Percentiles rank a stretch among this genome's conserved stretches.
Conservation (phyloP, 352 stramenopile genomes). For the Peronospora farinosa region DNA sequence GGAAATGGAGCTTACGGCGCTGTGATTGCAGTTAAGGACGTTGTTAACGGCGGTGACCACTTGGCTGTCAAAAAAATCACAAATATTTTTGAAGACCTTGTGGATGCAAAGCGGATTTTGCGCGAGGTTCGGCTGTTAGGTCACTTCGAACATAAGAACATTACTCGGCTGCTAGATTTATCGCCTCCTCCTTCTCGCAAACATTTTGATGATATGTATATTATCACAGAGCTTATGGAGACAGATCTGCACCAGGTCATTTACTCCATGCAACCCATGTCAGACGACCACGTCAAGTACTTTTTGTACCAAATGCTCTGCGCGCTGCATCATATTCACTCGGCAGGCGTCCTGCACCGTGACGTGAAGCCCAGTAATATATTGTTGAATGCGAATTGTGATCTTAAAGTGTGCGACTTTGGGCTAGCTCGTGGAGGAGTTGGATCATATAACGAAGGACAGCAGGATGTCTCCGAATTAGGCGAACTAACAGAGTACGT, state of each 20-base stretch:
- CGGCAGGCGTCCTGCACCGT: slow-evolving; percentile 77
- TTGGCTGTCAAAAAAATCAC: slow-evolving; percentile 94
- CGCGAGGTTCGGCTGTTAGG: slow-evolving; percentile 86
- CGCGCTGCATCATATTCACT: slow-evolving; percentile 91
- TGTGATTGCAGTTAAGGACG: slow-evolving; percentile 83
- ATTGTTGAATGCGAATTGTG: slow-evolving; percentile 72
- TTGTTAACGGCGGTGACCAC: slow-evolving; percentile 39
- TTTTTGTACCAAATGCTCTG: slow-evolving; percentile 83
- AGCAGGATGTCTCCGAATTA: slow-evolving; percentile 5
- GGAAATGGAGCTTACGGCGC: slow-evolving; percentile 85
- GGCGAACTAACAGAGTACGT: slow-evolving; percentile 58
- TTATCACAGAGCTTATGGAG: slow-evolving; percentile 95
- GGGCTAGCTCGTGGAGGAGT: slow-evolving; percentile 58
- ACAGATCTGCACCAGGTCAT: slow-evolving; percentile 95
- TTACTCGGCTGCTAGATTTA: slow-evolving; percentile 90
- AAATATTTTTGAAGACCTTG: slow-evolving; percentile 92
- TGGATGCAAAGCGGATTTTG: slow-evolving; percentile 97
- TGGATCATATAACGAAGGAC: slow-evolving; percentile 12
- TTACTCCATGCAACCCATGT: slow-evolving; percentile 89
- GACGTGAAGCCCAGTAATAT: slow-evolving; percentile 84
- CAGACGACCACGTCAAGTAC: slow-evolving; percentile 83
- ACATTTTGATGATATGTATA: slow-evolving; percentile 94
- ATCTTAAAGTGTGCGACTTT: slow-evolving; percentile 80
- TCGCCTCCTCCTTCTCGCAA: slow-evolving; percentile 86
- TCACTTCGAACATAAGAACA: slow-evolving; percentile 89